Evolutionary conservation across 202 grass and related monocot genomes (phyloP).

Genomic region (Bolboschoenoplectus hybrid): DNA sequence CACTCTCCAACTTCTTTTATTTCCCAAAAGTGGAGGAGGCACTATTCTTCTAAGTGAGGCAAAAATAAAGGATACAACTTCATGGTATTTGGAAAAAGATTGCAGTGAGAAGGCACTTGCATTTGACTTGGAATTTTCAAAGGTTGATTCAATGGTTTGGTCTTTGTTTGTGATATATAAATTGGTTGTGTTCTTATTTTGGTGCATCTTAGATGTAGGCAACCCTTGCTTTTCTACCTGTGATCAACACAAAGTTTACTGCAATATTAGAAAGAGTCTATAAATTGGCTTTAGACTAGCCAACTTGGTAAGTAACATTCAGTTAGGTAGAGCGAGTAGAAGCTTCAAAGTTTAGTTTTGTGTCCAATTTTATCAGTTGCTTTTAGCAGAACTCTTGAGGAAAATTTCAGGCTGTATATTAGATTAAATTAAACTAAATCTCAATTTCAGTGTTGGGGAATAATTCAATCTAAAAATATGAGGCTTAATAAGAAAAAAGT

Average conservation of each 20-base stretch:
- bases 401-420: not conserved
- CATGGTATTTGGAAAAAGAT: conserved; percentile 64
- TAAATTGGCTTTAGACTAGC: conserved; percentile 3
- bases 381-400: not conserved
- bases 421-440: not conserved
- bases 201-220: not conserved
- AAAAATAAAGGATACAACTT: conserved; percentile 88
- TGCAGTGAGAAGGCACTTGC: conserved; percentile 30
- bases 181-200: conserved; percentile 15
- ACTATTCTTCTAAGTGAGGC: conserved; percentile 70
- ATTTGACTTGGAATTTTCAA: conserved; percentile 29
- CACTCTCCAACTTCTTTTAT: conserved; percentile 60
- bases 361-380: not conserved
- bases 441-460: not conserved
- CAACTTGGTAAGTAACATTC: not conserved
- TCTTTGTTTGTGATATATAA: not conserved
- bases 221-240: conserved; percentile 10
- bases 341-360: not conserved
- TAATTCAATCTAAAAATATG: not conserved
- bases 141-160: not conserved
- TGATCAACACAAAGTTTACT: not conserved
- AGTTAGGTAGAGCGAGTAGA: not conserved
- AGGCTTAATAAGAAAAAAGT: not conserved
- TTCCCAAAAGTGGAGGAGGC: conserved; percentile 68
- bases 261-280: not conserved